These are phyloP conservation scores for Penicillium taxi DNA, from an alignment of 495 filamentous ascomycete genomes.

Conservation along the genomic window DNA sequence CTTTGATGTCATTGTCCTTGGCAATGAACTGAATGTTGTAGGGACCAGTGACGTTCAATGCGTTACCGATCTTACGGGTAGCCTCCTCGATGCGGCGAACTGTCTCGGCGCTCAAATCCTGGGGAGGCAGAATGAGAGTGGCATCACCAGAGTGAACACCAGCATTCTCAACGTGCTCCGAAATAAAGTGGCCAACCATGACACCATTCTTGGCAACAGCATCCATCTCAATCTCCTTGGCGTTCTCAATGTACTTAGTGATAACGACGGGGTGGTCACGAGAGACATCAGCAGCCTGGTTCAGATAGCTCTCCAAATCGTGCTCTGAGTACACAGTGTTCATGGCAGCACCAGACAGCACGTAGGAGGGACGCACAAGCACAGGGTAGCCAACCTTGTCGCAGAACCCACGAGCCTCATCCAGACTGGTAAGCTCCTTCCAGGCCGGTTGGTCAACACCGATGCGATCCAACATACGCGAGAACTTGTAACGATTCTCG, in stretches of 20 bases:
- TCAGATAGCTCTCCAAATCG: constrained; percentile 83
- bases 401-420: constrained; percentile 80
- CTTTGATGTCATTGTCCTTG: constrained; percentile 99
- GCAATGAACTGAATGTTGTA: constrained; percentile 99
- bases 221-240: constrained; percentile 96
- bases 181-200: constrained; percentile 88
- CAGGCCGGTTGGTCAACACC: constrained; percentile 92
- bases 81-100: constrained; percentile 88
- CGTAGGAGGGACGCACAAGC: constrained; percentile 91
- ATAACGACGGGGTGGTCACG: constrained; percentile 98
- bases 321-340: constrained; percentile 93
- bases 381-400: constrained; percentile 87
- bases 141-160: constrained; percentile 98
- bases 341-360: constrained; percentile 97
- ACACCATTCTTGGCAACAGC: constrained; percentile 82
- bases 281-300: constrained; percentile 86
- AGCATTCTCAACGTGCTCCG: constrained; percentile 94
- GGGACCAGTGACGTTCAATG: constrained; percentile 91
- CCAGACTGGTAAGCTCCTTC: constrained; percentile 92
- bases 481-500: constrained; percentile 98
- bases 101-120: constrained; percentile 85
- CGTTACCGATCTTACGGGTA: constrained; percentile 88
- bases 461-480: constrained; percentile 90
- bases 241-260: constrained; percentile 96
- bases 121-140: constrained; percentile 90